phyloP scores from a whole-genome alignment of 805 yeast species.

The Candida bentonensis region DNA sequence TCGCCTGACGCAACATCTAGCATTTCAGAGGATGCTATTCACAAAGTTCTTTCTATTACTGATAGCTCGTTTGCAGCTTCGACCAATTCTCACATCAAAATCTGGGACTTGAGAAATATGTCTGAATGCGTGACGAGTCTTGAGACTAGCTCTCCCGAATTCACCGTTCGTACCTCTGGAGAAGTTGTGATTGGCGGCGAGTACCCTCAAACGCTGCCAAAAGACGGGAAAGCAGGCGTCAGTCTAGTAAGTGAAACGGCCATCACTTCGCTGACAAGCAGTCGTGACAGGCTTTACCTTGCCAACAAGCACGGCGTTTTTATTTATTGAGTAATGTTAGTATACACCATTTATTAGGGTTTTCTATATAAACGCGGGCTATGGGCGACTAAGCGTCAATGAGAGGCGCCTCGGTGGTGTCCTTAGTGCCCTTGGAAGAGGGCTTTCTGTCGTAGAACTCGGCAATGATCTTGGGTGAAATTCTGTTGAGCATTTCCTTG shows the following conservation, averaged over 20 bases:
- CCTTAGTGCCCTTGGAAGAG: conserved; percentile 10
- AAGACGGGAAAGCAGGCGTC: too few species aligned
- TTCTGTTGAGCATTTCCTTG: conserved; percentile 95
- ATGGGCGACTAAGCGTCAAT: conserved; percentile 22
- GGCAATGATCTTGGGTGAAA: conserved; percentile 88
- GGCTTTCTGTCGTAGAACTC: conserved; percentile 85
- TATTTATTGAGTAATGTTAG: neutral
- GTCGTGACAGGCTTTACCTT: neutral
- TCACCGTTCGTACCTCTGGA: too few species aligned
- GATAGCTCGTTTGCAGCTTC: neutral
- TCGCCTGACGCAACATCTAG: neutral
- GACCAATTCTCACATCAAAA: neutral
- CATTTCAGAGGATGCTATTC: neutral
- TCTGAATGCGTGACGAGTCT: neutral
- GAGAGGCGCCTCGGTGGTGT: conserved; percentile 11
- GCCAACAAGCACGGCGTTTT: conserved; percentile 1
- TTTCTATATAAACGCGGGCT: neutral
- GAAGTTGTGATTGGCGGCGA: too few species aligned
- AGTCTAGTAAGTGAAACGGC: too few species aligned
- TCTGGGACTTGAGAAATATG: conserved; percentile 4
- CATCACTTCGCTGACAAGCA: too few species aligned
- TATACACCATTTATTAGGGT: neutral
- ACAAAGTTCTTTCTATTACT: neutral
- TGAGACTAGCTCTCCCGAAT: neutral
- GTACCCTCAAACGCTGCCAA: too few species aligned